Conservation (phyloP, 2,329 filamentous ascomycete species). For the Septoria linicola region DNA sequence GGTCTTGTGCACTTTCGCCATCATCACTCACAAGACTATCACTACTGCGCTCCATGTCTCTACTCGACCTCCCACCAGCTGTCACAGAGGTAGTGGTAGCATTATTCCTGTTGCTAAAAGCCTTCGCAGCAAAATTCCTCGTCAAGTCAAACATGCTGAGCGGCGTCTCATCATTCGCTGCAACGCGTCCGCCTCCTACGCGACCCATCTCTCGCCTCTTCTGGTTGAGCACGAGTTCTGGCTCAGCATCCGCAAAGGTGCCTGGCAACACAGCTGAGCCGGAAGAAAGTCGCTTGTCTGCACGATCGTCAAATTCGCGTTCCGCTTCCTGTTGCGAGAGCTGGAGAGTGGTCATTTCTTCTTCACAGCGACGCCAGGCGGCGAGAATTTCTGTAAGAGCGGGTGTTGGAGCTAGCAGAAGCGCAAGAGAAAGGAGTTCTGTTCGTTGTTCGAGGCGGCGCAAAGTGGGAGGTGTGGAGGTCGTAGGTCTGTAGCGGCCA, state of each 20-base stretch:
- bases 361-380: slow-evolving; percentile 73
- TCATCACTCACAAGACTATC: slow-evolving; percentile 30
- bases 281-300: slow-evolving; percentile 49
- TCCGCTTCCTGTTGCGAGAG: slow-evolving; percentile 67
- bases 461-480: slow-evolving; percentile 55
- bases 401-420: slow-evolving; percentile 68
- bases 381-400: slow-evolving; percentile 73
- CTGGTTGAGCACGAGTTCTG: slow-evolving; percentile 40
- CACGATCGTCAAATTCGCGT: slow-evolving; percentile 67
- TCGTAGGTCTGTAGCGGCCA: slow-evolving; percentile 63
- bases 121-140: slow-evolving; percentile 47
- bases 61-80: slow-evolving; percentile 17
- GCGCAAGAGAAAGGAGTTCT: slow-evolving; percentile 72
- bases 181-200: slow-evolving; percentile 22
- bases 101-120: slow-evolving; percentile 42
- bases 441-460: slow-evolving; percentile 77
- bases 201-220: slow-evolving; percentile 43
- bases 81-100: slow-evolving; percentile 13
- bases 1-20: slow-evolving; percentile 35
- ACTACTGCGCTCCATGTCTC: slow-evolving; percentile 25
- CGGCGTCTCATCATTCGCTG: slow-evolving; percentile 49
- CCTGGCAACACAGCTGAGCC: slow-evolving; percentile 42
- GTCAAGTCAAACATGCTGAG: slow-evolving; percentile 56
- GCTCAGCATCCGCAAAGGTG: slow-evolving; percentile 43
- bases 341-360: slow-evolving; percentile 68